phyloP scores from a whole-genome alignment of 306 rosid species.

The Prosopis cineraria region DNA sequence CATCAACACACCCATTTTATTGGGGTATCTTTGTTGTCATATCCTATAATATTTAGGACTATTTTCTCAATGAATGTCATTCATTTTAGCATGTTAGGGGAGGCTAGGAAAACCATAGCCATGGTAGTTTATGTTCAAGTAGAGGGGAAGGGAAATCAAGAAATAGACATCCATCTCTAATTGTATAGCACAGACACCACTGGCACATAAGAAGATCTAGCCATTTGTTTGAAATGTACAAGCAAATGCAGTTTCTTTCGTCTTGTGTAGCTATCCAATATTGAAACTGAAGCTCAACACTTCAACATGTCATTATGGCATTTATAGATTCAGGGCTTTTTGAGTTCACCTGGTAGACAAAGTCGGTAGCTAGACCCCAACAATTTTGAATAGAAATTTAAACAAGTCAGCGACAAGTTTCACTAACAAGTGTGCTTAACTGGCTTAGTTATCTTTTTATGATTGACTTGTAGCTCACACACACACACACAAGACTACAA shows the following conservation, averaged over 20 bases:
- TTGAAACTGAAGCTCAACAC: background rate
- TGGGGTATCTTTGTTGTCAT: constrained; percentile 25
- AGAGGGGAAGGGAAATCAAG: constrained; percentile 25
- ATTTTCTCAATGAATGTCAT: constrained; percentile 5
- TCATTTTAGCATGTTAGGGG: constrained; percentile 18
- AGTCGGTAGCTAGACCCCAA: background rate
- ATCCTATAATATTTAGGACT: background rate
- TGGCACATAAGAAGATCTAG: constrained; percentile 6
- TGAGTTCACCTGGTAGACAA: background rate
- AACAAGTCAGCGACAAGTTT: background rate
- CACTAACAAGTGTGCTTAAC: background rate
- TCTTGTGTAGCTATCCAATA: constrained; percentile 8
- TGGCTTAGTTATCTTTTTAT: background rate
- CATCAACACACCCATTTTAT: constrained; percentile 23
- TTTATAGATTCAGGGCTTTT: background rate
- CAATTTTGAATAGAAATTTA: background rate
- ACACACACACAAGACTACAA: background rate
- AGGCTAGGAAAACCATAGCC: constrained; percentile 31
- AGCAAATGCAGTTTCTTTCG: constrained; percentile 9
- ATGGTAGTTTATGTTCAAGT: constrained; percentile 31
- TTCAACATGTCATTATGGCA: background rate
- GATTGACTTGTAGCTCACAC: background rate
- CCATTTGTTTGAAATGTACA: constrained; percentile 35
- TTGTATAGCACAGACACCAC: constrained; percentile 32
- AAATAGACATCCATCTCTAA: constrained; percentile 18